A percentile compares a stretch with the other conserved stretches of the same genome.
phyloP scores from a whole-genome alignment of 805 yeast genomes.

The Candida takata region DNA sequence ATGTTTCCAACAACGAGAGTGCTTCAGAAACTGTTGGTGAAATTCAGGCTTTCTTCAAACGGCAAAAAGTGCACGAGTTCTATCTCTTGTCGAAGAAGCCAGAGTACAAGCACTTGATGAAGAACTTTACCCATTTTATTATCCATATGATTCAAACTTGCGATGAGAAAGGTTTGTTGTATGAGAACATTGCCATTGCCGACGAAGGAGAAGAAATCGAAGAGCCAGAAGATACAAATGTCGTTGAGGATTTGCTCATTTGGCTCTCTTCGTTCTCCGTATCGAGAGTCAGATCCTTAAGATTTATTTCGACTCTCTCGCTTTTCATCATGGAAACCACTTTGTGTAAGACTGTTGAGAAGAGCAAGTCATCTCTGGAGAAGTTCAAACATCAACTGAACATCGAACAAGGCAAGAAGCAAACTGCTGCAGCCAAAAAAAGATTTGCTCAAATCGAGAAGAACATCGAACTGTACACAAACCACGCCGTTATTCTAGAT shows the following conservation, averaged over 20 bases:
- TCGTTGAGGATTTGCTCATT: constrained; percentile 52
- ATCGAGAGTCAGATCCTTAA: constrained; percentile 59
- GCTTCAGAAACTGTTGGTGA: constrained; percentile 71
- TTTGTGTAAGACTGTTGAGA: constrained; percentile 42
- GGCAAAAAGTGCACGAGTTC: constrained; percentile 61
- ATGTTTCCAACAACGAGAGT: constrained; percentile 60
- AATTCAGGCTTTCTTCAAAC: constrained; percentile 52
- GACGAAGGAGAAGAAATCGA: constrained; percentile 27
- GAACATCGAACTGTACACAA: constrained; percentile 34
- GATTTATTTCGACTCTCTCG: constrained; percentile 58
- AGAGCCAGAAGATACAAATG: constrained; percentile 28
- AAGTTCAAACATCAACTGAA: constrained; percentile 32
- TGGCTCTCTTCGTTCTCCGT: constrained; percentile 76
- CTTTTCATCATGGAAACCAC: constrained; percentile 54
- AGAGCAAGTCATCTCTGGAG: constrained; percentile 29
- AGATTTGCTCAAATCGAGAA: constrained; percentile 41
- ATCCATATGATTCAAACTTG: constrained; percentile 42
- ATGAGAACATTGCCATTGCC: constrained; percentile 26
- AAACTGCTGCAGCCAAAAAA: constrained; percentile 31
- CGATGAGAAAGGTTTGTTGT: constrained; percentile 58
- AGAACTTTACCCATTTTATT: constrained; percentile 50
- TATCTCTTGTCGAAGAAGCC: constrained; percentile 52
- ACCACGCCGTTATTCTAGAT: constrained; percentile 45
- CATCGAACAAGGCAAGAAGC: constrained; percentile 27
- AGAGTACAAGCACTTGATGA: constrained; percentile 40